These are phyloP conservation scores for Drechslerella coelobrocha DNA, from an alignment of 2,329 filamentous ascomycete species.

Conservation along the genomic window DNA sequence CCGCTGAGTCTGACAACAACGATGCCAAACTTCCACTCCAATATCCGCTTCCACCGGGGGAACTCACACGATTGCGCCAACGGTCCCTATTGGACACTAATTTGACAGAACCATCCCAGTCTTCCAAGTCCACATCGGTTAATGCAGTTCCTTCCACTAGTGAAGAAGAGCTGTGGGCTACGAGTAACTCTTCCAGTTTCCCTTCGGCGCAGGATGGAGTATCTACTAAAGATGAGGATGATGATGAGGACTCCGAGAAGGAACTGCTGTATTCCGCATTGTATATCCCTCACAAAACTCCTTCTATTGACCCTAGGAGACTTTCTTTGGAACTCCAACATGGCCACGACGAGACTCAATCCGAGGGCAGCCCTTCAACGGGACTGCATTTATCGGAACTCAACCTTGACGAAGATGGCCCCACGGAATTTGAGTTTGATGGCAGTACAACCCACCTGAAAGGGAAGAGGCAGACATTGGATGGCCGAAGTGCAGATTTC, in stretches of 20 bases:
- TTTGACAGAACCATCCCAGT: slow-evolving; percentile 35
- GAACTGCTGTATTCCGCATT: slow-evolving; percentile 87
- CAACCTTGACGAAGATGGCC: slow-evolving; percentile 40
- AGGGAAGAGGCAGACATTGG: slow-evolving; percentile 33
- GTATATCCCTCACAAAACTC: slow-evolving; percentile 76
- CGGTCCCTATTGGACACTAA: slow-evolving; percentile 47
- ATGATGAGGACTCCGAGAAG: slow-evolving; percentile 66
- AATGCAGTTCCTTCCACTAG: slow-evolving; percentile 3
- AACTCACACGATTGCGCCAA: slow-evolving; percentile 40
- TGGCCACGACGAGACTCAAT: slow-evolving; percentile 23
- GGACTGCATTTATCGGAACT: slow-evolving; percentile 38
- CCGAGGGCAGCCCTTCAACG: slow-evolving; percentile 28
- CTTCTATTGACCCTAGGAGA: slow-evolving; percentile 56
- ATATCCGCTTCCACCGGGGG: slow-evolving; percentile 42
- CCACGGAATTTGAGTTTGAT: slow-evolving; percentile 46
- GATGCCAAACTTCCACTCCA: slow-evolving; percentile 33
- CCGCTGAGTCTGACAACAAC: slow-evolving; percentile 41
- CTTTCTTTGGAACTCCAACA: slow-evolving; percentile 27
- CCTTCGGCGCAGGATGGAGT: slow-evolving; percentile 29
- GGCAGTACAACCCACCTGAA: slow-evolving; percentile 39
- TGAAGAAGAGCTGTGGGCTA: slow-evolving; percentile 24
- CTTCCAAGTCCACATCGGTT: slow-evolving; percentile 18
- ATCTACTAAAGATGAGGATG: slow-evolving; percentile 51
- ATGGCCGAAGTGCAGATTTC: slow-evolving; percentile 47
- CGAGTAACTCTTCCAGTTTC: slow-evolving; percentile 16